Evolutionary conservation across 192 early-diverging fungal species (phyloP), one percentile per base, ranked within the genome.

Genomic region (Dimargaris verticillata): DNA sequence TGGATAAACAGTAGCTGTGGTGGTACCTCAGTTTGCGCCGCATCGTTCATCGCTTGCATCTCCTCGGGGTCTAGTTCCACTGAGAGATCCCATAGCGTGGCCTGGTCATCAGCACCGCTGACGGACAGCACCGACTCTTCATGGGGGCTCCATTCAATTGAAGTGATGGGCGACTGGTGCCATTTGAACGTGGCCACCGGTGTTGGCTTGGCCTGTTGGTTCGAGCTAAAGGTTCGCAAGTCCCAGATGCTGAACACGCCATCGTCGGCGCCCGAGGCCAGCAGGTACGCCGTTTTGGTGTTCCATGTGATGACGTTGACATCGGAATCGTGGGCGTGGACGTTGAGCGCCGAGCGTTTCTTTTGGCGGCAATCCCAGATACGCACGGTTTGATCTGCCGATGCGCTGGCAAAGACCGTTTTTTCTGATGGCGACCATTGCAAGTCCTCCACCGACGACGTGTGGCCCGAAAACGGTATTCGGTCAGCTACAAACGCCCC

Each of bases 261-360:
- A 63, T 89, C 88, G 65, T 99, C 94, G 20, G 80, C 76, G 52
- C 95, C 95, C 59, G 86, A 89, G 43, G 94, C 95, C 53, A 99
- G 74, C 63, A 99, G 74, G 65, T 93, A 87, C 47, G 87, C 77
- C 59, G 84, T 64, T 70, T 81, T 85, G 74, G 74, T 78, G 72
- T 94, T 95, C 95, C 95, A 99, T 60, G 80, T 83, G 57, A 99
- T 95, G 22, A 97, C 95, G 68, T 99, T 99, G 61, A 99, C 86
- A 59, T 99, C 95, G 43, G 78, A 75, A 61, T 82, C 78, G 65
- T 91, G 89, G 41, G 92, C 94, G 45, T 81, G 73, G 11, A 88
- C 85, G 14, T 79, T 77, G 5, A 99, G 72, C n/a, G 87, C 87
- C 14, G 79, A 66, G 57, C 77, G 79, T 63, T 81, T 84, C 70